phyloP scores from a whole-genome alignment of 441 rosid species.

The Gossypium lobatum region DNA sequence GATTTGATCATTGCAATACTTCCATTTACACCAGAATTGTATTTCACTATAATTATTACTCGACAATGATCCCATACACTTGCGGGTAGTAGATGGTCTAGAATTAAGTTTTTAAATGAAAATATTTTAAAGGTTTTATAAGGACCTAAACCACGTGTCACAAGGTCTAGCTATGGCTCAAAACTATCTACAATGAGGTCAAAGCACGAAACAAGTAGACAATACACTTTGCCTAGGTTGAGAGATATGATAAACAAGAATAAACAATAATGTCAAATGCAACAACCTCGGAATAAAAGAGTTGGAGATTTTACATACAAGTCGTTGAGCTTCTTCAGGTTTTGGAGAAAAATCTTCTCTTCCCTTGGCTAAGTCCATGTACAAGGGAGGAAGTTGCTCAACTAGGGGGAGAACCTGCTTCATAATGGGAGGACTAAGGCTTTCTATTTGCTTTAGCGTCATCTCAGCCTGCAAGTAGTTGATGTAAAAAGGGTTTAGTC shows the following conservation, averaged over 20 bases:
- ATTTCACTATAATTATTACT: background rate
- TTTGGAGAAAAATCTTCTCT: conserved; percentile 88
- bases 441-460: conserved; percentile 83
- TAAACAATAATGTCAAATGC: background rate
- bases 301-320: conserved; percentile 45
- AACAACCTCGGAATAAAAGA: conserved; percentile 1
- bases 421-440: conserved; percentile 82
- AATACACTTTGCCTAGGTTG: background rate
- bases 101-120: background rate
- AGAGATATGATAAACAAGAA: background rate
- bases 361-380: conserved; percentile 86
- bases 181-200: background rate
- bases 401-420: conserved; percentile 90
- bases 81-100: background rate
- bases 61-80: background rate
- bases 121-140: background rate
- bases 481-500: background rate
- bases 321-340: conserved; percentile 92
- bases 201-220: background rate
- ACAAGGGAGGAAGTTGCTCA: conserved; percentile 89
- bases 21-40: too few relatives aligned
- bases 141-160: background rate
- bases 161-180: background rate
- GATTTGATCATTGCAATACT: background rate
- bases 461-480: conserved; percentile 72